Evolutionary conservation across 2,329 filamentous ascomycete species (phyloP).

Genomic region (Westerdykella ornata): DNA sequence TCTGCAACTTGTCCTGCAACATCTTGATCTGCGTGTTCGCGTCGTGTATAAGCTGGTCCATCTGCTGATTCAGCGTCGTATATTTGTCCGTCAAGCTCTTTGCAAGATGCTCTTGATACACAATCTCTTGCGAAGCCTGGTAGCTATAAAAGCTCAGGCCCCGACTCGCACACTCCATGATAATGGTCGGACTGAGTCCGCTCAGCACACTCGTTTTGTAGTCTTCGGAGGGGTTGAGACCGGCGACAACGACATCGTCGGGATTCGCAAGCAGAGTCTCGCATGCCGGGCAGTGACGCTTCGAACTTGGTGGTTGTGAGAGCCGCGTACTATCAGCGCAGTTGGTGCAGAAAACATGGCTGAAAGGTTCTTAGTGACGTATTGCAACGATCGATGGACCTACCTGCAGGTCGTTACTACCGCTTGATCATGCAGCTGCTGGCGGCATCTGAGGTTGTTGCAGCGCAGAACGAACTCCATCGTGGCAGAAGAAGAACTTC

Average conservation of each 20-base stretch:
- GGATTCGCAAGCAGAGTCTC: conserved; percentile 58
- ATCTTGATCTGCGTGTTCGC: conserved; percentile 65
- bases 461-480: conserved; percentile 76
- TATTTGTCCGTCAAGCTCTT: conserved; percentile 70
- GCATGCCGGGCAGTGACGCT: conserved; percentile 69
- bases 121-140: conserved; percentile 74
- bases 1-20: conserved; percentile 58
- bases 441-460: conserved; percentile 72
- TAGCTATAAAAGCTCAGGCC: conserved; percentile 82
- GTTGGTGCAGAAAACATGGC: conserved; percentile 76
- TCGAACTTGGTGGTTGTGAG: conserved; percentile 47
- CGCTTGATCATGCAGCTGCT: conserved; percentile 61
- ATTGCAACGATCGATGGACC: no score
- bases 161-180: conserved; percentile 80
- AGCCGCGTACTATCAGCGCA: conserved; percentile 64
- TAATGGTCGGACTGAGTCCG: conserved; percentile 69
- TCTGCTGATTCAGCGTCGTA: conserved; percentile 54
- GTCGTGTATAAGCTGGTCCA: conserved; percentile 68
- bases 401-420: conserved; percentile 87
- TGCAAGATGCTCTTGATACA: conserved; percentile 70
- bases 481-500: background rate
- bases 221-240: conserved; percentile 74
- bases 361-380: conserved; percentile 33
- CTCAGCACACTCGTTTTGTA: conserved; percentile 84
- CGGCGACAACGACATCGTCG: conserved; percentile 66